Conservation (phyloP, 306 rosid genomes). For the Vigna unguiculata region DNA sequence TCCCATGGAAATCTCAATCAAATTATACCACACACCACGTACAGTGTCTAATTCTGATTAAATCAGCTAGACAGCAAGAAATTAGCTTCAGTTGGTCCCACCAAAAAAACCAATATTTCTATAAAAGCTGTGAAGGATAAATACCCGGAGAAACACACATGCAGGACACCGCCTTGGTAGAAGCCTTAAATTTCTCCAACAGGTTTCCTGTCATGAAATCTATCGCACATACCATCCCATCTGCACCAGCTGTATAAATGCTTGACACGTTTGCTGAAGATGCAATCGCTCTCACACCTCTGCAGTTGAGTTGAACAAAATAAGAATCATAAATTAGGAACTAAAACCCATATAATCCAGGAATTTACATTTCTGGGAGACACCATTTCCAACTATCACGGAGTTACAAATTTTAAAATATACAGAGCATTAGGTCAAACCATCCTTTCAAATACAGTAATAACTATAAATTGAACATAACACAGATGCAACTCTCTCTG, state of each 20-base stretch:
- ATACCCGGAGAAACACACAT: constrained; percentile 83
- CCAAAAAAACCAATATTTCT: constrained; percentile 8
- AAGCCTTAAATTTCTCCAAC: constrained; percentile 81
- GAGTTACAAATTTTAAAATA: not conserved
- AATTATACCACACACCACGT: not conserved
- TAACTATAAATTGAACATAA: not conserved
- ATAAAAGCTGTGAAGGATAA: constrained; percentile 32
- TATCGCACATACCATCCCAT: constrained; percentile 81
- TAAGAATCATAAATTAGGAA: constrained; percentile 40
- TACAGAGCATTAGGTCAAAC: not conserved
- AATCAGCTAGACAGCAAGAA: constrained; percentile 26
- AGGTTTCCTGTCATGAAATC: constrained; percentile 78
- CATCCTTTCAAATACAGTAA: constrained; percentile 22
- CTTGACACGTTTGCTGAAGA: constrained; percentile 61
- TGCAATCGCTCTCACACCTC: constrained; percentile 85
- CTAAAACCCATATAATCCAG: constrained; percentile 25
- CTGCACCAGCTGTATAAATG: constrained; percentile 80
- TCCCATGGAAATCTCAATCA: constrained; percentile 10
- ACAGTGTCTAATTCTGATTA: constrained; percentile 11
- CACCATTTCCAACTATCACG: not conserved
- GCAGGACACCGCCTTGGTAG: constrained; percentile 80
- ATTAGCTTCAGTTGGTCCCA: constrained; percentile 32
- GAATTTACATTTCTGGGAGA: not conserved
- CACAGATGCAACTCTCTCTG: not conserved
- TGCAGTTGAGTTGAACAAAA: constrained; percentile 48